A percentile compares a stretch with the other conserved stretches of the same genome.
Conservation (phyloP, 164 flowering plant genomes). For the Vitis riparia region DNA sequence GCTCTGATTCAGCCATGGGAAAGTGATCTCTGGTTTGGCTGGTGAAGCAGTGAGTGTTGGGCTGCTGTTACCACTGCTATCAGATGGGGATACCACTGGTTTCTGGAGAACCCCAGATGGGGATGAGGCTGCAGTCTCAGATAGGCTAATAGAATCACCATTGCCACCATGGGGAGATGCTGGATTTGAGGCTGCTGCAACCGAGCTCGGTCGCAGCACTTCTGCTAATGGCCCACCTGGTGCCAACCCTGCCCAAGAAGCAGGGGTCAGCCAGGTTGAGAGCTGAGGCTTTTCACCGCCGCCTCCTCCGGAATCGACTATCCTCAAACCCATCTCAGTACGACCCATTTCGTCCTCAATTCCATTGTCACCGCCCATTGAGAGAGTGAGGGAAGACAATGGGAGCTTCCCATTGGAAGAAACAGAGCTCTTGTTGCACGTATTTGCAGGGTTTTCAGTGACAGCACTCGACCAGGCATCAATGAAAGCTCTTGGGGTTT, state of each 20-base stretch:
- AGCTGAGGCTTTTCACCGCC: constrained; percentile 18
- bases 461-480: constrained; percentile 40
- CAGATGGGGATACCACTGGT: constrained; percentile 51
- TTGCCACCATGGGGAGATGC: constrained; percentile 23
- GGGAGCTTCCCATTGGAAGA: constrained; percentile 19
- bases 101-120: constrained; percentile 63
- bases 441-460: not conserved
- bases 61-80: constrained; percentile 63
- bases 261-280: constrained; percentile 20
- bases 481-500: constrained; percentile 23
- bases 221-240: constrained; percentile 54
- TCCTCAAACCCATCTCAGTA: constrained; percentile 18
- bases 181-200: constrained; percentile 6
- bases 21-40: constrained; percentile 32
- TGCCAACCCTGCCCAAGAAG: constrained; percentile 19
- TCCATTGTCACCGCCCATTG: constrained; percentile 21
- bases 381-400: constrained; percentile 27
- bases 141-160: constrained; percentile 16
- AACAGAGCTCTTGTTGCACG: constrained; percentile 3
- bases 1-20: constrained; percentile 39
- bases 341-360: constrained; percentile 26
- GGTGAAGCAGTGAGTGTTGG: constrained; percentile 34
- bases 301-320: constrained; percentile 10
- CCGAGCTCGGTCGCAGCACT: constrained; percentile 23
- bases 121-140: constrained; percentile 32